A percentile compares a stretch with the other conserved stretches of the same genome.
phyloP scores from a whole-genome alignment of 495 filamentous ascomycete genomes.

The Apodospora peruviana region DNA sequence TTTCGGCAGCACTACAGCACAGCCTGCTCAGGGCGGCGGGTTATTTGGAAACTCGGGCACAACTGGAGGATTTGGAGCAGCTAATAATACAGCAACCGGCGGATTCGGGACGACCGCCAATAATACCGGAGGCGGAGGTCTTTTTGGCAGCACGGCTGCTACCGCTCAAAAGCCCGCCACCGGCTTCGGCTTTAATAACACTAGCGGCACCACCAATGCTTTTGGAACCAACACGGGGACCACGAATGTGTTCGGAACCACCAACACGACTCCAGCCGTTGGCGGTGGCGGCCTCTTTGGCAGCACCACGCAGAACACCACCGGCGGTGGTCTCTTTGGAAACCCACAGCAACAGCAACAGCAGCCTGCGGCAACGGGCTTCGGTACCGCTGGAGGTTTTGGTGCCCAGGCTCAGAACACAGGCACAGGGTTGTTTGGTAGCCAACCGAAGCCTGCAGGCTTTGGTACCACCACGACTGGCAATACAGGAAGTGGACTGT shows the following conservation, averaged over 20 bases:
- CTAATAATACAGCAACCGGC: conserved; percentile 3
- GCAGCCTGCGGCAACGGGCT: conserved; percentile 8
- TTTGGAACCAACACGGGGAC: neutral
- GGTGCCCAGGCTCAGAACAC: conserved; percentile 29
- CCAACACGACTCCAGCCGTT: too few relatives aligned
- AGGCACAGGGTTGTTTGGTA: conserved; percentile 24
- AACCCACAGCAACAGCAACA: conserved; percentile 15
- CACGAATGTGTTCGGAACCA: neutral
- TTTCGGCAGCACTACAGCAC: conserved; percentile 22
- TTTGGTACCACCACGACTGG: conserved; percentile 26
- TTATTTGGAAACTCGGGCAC: conserved; percentile 7
- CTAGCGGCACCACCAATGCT: neutral
- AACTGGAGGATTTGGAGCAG: neutral
- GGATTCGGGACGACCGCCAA: conserved; percentile 22
- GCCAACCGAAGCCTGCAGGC: conserved; percentile 15
- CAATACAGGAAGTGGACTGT: conserved; percentile 54
- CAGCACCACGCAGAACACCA: conserved; percentile 5
- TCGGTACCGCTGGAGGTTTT: conserved; percentile 23
- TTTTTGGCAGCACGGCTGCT: neutral
- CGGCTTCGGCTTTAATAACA: neutral
- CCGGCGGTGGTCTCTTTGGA: conserved; percentile 42
- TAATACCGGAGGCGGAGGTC: neutral
- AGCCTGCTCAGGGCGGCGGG: conserved; percentile 16
- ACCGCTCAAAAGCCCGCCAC: neutral
- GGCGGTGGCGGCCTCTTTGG: neutral